A percentile compares a stretch with the other conserved stretches of the same genome.
Conservation (phyloP, 371 early-diverging fungal species). For the Mucor lusitanicus region DNA sequence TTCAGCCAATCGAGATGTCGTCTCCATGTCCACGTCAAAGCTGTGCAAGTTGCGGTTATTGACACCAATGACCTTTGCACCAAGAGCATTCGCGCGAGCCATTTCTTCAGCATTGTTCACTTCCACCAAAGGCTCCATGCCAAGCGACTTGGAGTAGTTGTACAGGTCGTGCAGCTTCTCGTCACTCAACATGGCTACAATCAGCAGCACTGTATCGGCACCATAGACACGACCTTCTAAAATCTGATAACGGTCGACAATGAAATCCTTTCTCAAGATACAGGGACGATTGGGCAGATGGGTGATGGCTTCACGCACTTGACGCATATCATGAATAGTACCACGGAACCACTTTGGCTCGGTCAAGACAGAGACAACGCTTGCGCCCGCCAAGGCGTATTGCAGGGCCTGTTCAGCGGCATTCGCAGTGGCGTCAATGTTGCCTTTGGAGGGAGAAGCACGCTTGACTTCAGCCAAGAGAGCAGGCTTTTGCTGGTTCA, state of each 20-base stretch:
- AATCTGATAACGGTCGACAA: conserved; percentile 95
- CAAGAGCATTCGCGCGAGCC: conserved; percentile 79
- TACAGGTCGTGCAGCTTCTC: conserved; percentile 68
- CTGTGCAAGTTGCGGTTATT: conserved; percentile 97
- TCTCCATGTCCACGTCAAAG: conserved; percentile 91
- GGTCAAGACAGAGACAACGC: conserved; percentile 94
- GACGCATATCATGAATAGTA: conserved; percentile 83
- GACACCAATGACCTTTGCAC: conserved; percentile 91
- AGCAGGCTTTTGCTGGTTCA: conserved; percentile 63
- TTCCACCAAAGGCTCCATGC: conserved; percentile 98
- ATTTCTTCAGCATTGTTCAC: conserved; percentile 92
- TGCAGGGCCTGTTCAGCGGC: conserved; percentile 83
- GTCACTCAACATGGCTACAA: conserved; percentile 92
- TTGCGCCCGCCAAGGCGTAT: conserved; percentile 89
- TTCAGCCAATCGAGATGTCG: conserved; percentile 75
- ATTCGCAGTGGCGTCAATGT: conserved; percentile 79
- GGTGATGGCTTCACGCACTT: conserved; percentile 73
- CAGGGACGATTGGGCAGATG: conserved; percentile 81
- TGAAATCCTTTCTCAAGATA: conserved; percentile 94
- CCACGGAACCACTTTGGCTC: conserved; percentile 99
- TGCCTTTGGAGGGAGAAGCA: conserved; percentile 95
- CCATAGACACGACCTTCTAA: conserved; percentile 89
- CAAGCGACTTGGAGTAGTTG: conserved; percentile 70
- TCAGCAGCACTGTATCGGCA: conserved; percentile 93
- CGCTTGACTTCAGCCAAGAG: conserved; percentile 97